phyloP scores from a whole-genome alignment of 768 basidiomycete genomes.

The Serendipita sp. region DNA sequence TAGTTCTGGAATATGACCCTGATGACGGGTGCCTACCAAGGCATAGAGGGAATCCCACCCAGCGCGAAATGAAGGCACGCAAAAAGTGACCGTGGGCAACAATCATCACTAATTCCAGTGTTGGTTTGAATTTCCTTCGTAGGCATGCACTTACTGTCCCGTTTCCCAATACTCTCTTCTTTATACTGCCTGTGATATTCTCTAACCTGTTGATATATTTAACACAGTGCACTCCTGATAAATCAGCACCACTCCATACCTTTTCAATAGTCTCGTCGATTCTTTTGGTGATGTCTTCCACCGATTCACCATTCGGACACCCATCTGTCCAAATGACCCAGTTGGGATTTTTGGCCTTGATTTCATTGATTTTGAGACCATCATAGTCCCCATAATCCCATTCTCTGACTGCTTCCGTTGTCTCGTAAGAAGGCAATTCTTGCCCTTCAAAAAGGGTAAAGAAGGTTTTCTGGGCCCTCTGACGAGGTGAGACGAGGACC shows the following conservation, averaged over 20 bases:
- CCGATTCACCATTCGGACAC: constrained; percentile 81
- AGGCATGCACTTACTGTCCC: constrained; percentile 27
- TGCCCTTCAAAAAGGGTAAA: constrained; percentile 52
- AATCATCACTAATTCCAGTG: constrained; percentile 42
- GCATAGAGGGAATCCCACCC: constrained; percentile 53
- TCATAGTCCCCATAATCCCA: constrained; percentile 90
- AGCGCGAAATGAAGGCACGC: constrained; percentile 62
- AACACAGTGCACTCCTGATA: constrained; percentile 1
- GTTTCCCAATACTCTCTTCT: constrained; percentile 46
- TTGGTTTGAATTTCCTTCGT: neutral
- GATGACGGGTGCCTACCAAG: constrained; percentile 27
- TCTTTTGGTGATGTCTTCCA: constrained; percentile 58
- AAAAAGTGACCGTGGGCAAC: constrained; percentile 83
- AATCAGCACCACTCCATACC: constrained; percentile 22
- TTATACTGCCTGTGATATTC: constrained; percentile 56
- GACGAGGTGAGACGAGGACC: constrained; percentile 70
- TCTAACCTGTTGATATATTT: constrained; percentile 34
- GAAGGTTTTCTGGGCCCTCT: constrained; percentile 74
- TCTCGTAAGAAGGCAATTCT: constrained; percentile 32
- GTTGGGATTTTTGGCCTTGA: constrained; percentile 36
- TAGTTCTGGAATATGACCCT: neutral
- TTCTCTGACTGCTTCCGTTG: constrained; percentile 56
- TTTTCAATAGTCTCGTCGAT: constrained; percentile 54
- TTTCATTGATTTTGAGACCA: constrained; percentile 66
- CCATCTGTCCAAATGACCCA: constrained; percentile 87